Base-by-base conservation (phyloP, 2,329 filamentous ascomycete genomes). In the Colletotrichum tropicicola region DNA sequence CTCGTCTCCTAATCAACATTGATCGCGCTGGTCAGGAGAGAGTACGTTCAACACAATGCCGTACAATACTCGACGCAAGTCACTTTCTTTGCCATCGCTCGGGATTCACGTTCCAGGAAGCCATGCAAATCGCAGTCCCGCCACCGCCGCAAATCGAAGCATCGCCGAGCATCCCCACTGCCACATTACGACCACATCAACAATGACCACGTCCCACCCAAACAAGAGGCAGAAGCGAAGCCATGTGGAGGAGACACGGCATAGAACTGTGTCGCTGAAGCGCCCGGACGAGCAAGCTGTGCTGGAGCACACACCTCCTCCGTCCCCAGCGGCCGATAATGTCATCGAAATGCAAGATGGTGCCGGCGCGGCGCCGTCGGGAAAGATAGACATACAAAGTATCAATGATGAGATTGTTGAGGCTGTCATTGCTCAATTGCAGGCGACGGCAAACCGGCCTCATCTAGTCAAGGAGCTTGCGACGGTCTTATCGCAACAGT, bases 51-150 rank as follows among this genome's bases (percentile, higher is more conserved):
- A 6, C 28, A 45, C n/a, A 6, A 97, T 97, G 93, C 92, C 91
- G 75, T 98, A 98, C 86, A 97, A 98, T 80, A 98, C 95, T 71
- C 92, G 95, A 81, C 91, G 94, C 80, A 98, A 98, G 85, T 97
- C 94, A 75, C 84, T 99, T 70, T 98, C 94, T 68, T 85, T 98
- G 74, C 92, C 93, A 66, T 97, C 94, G 70, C 87, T 98, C 73
- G 96, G 96, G 77, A 97, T 98, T 73, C 92, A 96, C 73, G 85
- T 98, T 69, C 90, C 92, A 69, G 87, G 91, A 73, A 83, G 85
- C 72, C 83, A 89, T 73, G 85, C 89, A 73, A 81, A 87, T 68
- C 83, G 88, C 80, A 80, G 83, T 79, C 81, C 83, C 77, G 74
- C 83, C 73, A 78, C 91, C 27, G 37, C 51, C 28, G 15, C 68